Base-by-base conservation (phyloP, 2,329 filamentous ascomycete species). In the Hansfordia pulvinata region DNA sequence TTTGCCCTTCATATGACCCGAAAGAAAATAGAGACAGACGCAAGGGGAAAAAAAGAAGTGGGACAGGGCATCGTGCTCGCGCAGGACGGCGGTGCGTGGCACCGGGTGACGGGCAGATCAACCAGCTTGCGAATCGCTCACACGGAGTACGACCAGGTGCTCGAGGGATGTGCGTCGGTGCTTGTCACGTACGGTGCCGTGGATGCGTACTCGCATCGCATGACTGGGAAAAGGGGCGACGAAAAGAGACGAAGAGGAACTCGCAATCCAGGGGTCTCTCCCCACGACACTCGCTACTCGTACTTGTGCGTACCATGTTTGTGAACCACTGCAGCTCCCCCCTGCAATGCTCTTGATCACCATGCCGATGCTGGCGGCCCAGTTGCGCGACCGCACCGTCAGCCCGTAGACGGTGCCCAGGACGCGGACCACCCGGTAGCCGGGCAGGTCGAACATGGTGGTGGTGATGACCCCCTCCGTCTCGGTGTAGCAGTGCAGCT, bases 391-490 rank as follows among this genome's bases (percentile, higher is more conserved):
- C 8, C 64, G 64, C 6, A 70, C 64, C 1, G 62, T 67, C 22
- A 70, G 53, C 8, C 66, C 66, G 46, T 67, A 70, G 17, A 70
- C 62, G 6, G 66, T 61, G 28, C 70, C 70, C 5, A 76, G 59
- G 2, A 72, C 62, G 28, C 56, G 56, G 19, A 63, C 59, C 25
- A 75, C 54, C 34, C 61, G 64, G 47, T 74, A 74, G 6, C 69
- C 69, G 1, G 69, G 69, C 13, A 76, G 49, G 40, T 75, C 69
- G 47, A 66, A 69, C 68, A 73, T 75, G 28, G 70, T 75, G 0
- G 65, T 64, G 1, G 67, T 73, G 35, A 75, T 64, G 29, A 75
- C 57, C 19, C 69, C 69, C 25, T 66, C 59, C 6, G 70, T 75
- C 40, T 75, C 70, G 20, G 65, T 64, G 47, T 69, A 72, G 52